Conservation (phyloP, 1,284 basidiomycete species). For the Cryptococcus sp. region DNA sequence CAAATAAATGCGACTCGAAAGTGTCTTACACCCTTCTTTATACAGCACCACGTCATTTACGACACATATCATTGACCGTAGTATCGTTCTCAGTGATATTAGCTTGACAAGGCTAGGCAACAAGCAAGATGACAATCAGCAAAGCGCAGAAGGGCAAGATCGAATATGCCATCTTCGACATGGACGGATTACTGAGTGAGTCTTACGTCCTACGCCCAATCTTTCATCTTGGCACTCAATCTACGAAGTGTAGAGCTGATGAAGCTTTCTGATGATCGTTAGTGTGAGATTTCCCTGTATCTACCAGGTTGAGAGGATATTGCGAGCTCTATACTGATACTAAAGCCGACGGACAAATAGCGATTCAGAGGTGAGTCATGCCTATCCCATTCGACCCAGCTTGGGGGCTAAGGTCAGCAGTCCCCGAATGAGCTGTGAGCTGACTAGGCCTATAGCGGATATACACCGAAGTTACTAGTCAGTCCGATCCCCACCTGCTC, state of each 20-base stretch:
- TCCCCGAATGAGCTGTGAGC: background rate
- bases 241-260: no score
- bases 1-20: no score
- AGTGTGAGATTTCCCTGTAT: no score
- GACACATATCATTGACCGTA: no score
- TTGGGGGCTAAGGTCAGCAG: conserved; percentile 1
- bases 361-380: conserved; percentile 38
- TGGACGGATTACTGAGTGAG: conserved; percentile 52
- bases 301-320: background rate
- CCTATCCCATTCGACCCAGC: background rate
- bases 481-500: background rate
- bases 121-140: conserved; percentile 8
- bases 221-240: no score
- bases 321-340: background rate
- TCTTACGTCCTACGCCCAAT: background rate
- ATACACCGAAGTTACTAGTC: conserved; percentile 44
- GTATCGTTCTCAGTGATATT: no score
- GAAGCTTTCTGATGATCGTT: no score
- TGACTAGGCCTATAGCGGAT: conserved; percentile 36
- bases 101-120: no score
- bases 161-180: conserved; percentile 55
- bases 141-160: conserved; percentile 27
- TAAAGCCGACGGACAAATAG: conserved; percentile 5
- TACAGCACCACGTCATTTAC: no score
- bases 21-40: no score